Base-by-base conservation (phyloP, 768 basidiomycete species). In the Saitozyma podzolica region DNA sequence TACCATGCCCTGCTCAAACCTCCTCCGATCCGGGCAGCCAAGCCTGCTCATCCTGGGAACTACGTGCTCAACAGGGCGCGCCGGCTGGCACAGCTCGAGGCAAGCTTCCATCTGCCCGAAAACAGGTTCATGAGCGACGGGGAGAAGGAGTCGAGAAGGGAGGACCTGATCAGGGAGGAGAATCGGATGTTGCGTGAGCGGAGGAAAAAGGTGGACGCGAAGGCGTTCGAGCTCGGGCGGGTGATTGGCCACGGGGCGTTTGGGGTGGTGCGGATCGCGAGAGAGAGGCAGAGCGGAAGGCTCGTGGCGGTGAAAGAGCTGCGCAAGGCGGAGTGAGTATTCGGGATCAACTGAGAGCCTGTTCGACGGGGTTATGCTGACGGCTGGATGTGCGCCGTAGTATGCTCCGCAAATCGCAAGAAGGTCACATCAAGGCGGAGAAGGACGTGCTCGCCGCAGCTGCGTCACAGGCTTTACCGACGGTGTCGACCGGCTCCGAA, bases 231-330 rank as follows among this genome's bases (percentile, higher is more conserved):
- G 69, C 89, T 89, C 80, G 84, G 97, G 66, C 90, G 95, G 84
- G 92, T 91, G 54, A 94, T 96, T 75, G 93, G 94, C 42, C 92
- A 96, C 78, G 93, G 92, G 70, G 94, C 94, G 9, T 97, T 99
- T 80, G 95, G 94, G 0, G 94, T 97, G 50, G 95, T 99, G 16
- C 90, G 88, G 9, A 86, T 99, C 54, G 95, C 96, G 45, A 86
- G 84, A 79, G 92, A 97, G 80, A 85, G 85, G 70, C 83, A 85
- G 29, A 86, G 87, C 5, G 90, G 91, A 16, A 85, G 86, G 64
- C 82, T 97, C 51, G 97, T 87, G 74, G 93, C 93, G 58, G 97
- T 99, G 91, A 99, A 97, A 80, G 43, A 80, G 74, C 67, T 80
- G 14, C 67, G 77, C 8, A 80, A 80, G 59, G 66, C 73, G 43